Evolutionary conservation across 176 grass and related monocot genomes (phyloP).

Genomic region (Poa annua): DNA sequence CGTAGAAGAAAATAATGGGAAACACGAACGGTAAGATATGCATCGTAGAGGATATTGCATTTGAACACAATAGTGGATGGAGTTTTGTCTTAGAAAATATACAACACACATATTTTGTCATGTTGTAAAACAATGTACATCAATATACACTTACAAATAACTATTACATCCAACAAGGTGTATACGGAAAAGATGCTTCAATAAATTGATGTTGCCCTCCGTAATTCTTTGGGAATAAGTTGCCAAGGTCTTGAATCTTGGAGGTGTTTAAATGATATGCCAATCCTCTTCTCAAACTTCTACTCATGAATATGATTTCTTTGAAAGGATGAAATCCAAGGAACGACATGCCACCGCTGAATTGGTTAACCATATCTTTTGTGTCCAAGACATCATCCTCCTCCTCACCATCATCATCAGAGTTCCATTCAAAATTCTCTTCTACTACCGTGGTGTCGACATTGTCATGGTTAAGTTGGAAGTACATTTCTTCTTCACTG

Average conservation of each 20-base stretch:
- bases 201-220: not conserved
- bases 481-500: not conserved
- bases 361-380: not conserved
- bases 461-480: not conserved
- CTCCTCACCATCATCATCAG: not conserved
- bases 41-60: not conserved
- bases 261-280: not conserved
- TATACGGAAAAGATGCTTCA: not conserved
- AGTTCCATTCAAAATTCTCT: conserved; percentile 8
- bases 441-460: not conserved
- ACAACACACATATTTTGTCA: not conserved
- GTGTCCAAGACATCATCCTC: not conserved
- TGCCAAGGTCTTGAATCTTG: not conserved
- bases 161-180: not conserved
- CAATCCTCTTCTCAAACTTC: not conserved
- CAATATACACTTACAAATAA: not conserved
- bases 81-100: not conserved
- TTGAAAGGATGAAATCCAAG: conserved; percentile 15
- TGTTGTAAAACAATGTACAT: not conserved
- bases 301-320: not conserved
- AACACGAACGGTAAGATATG: no score
- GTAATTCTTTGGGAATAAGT: not conserved
- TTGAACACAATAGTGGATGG: not conserved
- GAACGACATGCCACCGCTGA: not conserved
- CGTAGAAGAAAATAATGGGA: no score